These are phyloP conservation scores for Salix arbutifolia DNA, from an alignment of 345 rosid species.

Conservation along the genomic window DNA sequence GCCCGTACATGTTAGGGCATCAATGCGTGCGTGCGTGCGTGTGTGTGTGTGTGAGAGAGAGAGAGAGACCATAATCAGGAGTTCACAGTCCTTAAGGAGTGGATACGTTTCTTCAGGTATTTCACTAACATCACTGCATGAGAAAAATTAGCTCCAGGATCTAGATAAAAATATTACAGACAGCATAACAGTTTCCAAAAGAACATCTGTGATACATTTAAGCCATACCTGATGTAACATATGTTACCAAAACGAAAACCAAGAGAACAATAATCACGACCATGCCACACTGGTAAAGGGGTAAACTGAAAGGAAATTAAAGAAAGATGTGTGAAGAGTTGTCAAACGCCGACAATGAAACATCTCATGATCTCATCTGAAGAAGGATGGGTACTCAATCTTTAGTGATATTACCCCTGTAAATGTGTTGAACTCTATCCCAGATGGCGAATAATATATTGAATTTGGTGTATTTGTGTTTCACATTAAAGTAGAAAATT, in stretches of 20 bases:
- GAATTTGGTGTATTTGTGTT: too few relatives aligned
- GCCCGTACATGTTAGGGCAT: not conserved
- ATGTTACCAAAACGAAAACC: slow-evolving; percentile 84
- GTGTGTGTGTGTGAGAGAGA: not conserved
- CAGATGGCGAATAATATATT: too few relatives aligned
- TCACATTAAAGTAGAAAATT: not conserved
- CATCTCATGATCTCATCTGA: too few relatives aligned
- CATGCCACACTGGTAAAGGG: slow-evolving; percentile 97
- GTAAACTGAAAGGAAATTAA: slow-evolving; percentile 44
- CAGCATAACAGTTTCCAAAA: not conserved
- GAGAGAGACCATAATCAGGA: slow-evolving; percentile 57
- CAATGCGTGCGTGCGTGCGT: not conserved
- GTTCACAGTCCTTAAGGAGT: slow-evolving; percentile 60
- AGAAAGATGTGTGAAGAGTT: not conserved
- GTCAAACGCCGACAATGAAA: not conserved
- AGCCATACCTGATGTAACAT: slow-evolving; percentile 76
- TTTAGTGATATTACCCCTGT: too few relatives aligned
- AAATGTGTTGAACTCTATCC: too few relatives aligned
- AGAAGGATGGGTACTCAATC: too few relatives aligned
- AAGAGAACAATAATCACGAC: slow-evolving; percentile 71
- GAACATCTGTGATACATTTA: not conserved
- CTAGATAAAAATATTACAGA: not conserved
- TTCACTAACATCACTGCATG: slow-evolving; percentile 80
- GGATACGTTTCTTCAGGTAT: slow-evolving; percentile 90
- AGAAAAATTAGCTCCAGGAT: not conserved